These are phyloP conservation scores for Wolfiporia cocos DNA, from an alignment of 1,284 basidiomycete genomes.

Conservation along the genomic window DNA sequence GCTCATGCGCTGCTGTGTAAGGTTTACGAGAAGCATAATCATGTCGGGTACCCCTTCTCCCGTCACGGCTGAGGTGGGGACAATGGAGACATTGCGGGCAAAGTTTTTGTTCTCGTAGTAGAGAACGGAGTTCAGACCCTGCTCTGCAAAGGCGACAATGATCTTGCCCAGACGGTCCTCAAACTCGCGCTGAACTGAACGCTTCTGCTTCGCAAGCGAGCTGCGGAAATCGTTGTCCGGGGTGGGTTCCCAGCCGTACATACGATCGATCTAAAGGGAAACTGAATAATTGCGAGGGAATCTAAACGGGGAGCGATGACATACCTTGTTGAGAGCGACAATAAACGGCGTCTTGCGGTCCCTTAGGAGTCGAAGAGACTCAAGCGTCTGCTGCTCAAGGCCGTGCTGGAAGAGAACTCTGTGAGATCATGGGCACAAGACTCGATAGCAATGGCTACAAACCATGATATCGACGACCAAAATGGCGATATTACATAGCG, in stretches of 20 bases:
- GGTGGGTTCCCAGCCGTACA: constrained; percentile 92
- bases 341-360: constrained; percentile 99
- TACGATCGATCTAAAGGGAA: constrained; percentile 80
- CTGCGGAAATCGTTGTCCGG: constrained; percentile 92
- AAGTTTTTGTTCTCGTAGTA: constrained; percentile 99
- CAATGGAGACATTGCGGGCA: constrained; percentile 90
- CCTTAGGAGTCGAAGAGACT: constrained; percentile 89
- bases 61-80: constrained; percentile 96
- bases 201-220: constrained; percentile 83
- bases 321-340: constrained; percentile 94
- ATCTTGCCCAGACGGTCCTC: constrained; percentile 85
- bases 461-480: constrained; percentile 99
- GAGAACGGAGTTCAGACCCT: constrained; percentile 91
- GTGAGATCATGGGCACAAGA: not conserved
- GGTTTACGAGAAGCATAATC: constrained; percentile 96
- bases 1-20: constrained; percentile 98
- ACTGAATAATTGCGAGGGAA: not conserved
- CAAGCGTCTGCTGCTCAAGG: constrained; percentile 94
- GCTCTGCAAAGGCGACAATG: constrained; percentile 92
- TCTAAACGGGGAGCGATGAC: not conserved
- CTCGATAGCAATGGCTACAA: constrained; percentile 14
- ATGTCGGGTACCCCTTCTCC: constrained; percentile 99
- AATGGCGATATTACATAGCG: constrained; percentile 98
- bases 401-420: constrained; percentile 63
- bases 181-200: constrained; percentile 86